A percentile compares a stretch with the other conserved stretches of the same genome.
Evolutionary conservation across 2,329 filamentous ascomycete species (phyloP).

Genomic region (Pseudopyricularia cyperi): DNA sequence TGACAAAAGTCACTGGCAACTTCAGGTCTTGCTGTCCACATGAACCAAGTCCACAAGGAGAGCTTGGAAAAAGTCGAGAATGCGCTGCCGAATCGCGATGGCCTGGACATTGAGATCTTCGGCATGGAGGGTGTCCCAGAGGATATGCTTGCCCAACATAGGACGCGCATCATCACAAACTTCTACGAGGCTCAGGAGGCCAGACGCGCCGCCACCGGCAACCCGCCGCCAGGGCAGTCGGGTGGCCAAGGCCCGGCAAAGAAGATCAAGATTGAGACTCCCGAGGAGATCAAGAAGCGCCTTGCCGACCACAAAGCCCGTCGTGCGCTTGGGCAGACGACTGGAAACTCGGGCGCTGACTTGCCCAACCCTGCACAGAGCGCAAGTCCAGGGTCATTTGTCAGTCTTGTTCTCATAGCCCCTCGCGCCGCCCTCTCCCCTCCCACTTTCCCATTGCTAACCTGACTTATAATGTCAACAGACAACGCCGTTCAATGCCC

Average conservation of each 20-base stretch:
- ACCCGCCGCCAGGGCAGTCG: conserved; percentile 55
- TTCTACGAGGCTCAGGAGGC: conserved; percentile 81
- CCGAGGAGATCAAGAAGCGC: conserved; percentile 68
- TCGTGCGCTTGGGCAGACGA: conserved; percentile 46
- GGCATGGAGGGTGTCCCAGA: conserved; percentile 95
- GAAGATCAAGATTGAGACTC: conserved; percentile 60
- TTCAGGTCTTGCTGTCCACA: conserved; percentile 80
- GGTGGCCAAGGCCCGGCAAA: conserved; percentile 49
- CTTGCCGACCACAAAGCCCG: conserved; percentile 65
- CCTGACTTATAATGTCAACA: background rate
- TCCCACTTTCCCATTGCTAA: conserved; percentile 8
- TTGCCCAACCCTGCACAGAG: conserved; percentile 36
- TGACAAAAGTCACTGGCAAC: conserved; percentile 4
- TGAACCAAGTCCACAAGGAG: conserved; percentile 98
- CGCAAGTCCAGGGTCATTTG: conserved; percentile 41
- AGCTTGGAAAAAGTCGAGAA: conserved; percentile 80
- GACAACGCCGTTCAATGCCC: conserved; percentile 30
- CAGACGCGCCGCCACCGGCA: conserved; percentile 68
- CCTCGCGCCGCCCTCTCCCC: background rate
- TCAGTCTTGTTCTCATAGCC: conserved; percentile 29
- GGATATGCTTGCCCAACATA: conserved; percentile 70
- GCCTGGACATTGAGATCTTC: conserved; percentile 89
- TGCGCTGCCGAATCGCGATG: conserved; percentile 73
- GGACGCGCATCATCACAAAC: conserved; percentile 71
- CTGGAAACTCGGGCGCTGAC: conserved; percentile 36